Evolutionary conservation across 1,284 basidiomycete genomes (phyloP).

Genomic region (Cutaneotrichosporon cyanovorans): DNA sequence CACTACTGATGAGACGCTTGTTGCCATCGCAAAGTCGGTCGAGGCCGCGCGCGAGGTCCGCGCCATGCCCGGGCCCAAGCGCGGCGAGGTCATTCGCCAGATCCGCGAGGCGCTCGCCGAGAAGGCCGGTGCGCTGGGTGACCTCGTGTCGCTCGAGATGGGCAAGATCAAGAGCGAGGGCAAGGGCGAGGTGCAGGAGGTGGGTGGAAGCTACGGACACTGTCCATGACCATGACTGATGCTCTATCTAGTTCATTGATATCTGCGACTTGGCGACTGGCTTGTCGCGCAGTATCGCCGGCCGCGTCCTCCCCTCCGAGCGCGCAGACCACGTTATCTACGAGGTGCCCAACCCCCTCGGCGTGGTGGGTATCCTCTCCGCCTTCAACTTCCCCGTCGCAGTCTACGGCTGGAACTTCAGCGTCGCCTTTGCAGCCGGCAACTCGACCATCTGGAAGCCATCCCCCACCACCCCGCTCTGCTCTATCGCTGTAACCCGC

Average conservation of each 20-base stretch:
- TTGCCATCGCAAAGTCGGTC: constrained; percentile 20
- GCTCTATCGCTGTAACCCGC: constrained; percentile 72
- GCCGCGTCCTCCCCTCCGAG: constrained; percentile 74
- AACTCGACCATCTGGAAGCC: constrained; percentile 96
- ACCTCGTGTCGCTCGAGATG: constrained; percentile 65
- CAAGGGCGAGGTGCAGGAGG: constrained; percentile 69
- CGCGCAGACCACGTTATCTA: constrained; percentile 82
- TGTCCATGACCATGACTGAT: constrained; percentile 47
- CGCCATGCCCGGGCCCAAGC: constrained; percentile 70
- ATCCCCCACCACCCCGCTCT: constrained; percentile 73
- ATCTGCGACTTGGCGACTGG: constrained; percentile 72
- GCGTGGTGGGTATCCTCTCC: constrained; percentile 78
- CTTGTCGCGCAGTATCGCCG: constrained; percentile 84
- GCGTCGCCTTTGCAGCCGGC: constrained; percentile 74
- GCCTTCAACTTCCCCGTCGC: constrained; percentile 89
- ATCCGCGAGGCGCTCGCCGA: constrained; percentile 71
- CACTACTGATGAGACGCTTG: constrained; percentile 26
- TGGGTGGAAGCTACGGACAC: too few relatives aligned
- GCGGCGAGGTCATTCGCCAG: constrained; percentile 82
- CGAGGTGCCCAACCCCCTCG: constrained; percentile 84
- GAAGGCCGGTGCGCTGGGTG: constrained; percentile 77
- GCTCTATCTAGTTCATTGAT: constrained; percentile 87
- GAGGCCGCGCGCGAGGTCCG: constrained; percentile 63
- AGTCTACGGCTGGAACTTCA: constrained; percentile 79
- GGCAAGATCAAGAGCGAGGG: constrained; percentile 90